phyloP scores from a whole-genome alignment of 495 filamentous ascomycete genomes.

The Extremus antarcticus region DNA sequence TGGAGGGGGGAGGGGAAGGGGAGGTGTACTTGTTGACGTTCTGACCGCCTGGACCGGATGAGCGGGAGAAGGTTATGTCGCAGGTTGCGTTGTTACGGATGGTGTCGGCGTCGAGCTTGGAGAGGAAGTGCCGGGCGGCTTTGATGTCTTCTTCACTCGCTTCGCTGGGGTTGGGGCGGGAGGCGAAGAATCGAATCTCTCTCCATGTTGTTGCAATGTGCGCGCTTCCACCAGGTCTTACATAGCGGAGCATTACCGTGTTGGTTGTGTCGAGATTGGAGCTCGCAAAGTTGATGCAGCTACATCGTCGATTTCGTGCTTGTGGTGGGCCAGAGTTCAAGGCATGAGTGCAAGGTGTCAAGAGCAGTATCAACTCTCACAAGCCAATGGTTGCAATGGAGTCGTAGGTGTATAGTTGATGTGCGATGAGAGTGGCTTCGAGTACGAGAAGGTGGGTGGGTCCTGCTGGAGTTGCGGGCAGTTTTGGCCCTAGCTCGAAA shows the following conservation, averaged over 20 bases:
- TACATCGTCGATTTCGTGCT: too few relatives aligned
- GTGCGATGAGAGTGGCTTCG: too few relatives aligned
- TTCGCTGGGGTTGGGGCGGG: neutral
- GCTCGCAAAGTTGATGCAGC: neutral
- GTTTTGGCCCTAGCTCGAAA: too few relatives aligned
- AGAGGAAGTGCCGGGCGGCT: constrained; percentile 67
- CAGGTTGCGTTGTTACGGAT: constrained; percentile 53
- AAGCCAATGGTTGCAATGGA: too few relatives aligned
- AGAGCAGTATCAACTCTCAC: too few relatives aligned
- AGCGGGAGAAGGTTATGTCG: constrained; percentile 64
- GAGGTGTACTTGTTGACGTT: constrained; percentile 84
- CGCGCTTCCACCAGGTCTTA: neutral
- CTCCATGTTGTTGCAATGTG: neutral
- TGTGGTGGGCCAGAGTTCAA: too few relatives aligned
- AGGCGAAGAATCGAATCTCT: neutral
- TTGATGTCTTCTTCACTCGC: neutral
- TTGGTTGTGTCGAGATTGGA: too few relatives aligned
- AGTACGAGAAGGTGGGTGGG: too few relatives aligned
- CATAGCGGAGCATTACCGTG: neutral
- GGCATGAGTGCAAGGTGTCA: too few relatives aligned
- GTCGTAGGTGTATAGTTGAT: too few relatives aligned
- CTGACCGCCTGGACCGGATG: constrained; percentile 89
- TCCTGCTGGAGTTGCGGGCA: too few relatives aligned
- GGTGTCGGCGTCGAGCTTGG: constrained; percentile 46
- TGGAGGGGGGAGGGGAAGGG: neutral